Evolutionary conservation across 257 asterid species (phyloP).

Genomic region (Cordia subcordata): DNA sequence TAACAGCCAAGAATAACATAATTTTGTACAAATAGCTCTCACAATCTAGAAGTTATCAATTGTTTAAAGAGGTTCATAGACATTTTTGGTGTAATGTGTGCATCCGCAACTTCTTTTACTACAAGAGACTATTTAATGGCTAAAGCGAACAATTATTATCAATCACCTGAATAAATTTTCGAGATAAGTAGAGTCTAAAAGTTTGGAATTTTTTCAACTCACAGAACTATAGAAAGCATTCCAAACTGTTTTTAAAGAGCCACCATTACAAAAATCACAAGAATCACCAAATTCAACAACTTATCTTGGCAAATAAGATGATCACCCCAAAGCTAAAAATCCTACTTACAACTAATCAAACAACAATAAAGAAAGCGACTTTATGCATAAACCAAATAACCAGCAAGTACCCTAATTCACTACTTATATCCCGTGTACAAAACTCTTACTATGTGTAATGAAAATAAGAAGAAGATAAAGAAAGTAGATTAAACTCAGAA

Average conservation of each 20-base stretch:
- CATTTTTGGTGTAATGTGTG: too few relatives aligned
- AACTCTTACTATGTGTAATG: neutral
- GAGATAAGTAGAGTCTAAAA: neutral
- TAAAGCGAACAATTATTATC: too few relatives aligned
- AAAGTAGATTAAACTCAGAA: neutral
- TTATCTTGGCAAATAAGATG: neutral
- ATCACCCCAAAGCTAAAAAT: neutral
- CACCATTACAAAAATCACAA: neutral
- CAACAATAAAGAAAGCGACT: neutral
- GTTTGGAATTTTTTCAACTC: too few relatives aligned
- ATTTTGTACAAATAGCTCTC: too few relatives aligned
- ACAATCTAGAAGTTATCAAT: neutral
- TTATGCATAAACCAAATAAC: neutral
- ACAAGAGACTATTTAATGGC: too few relatives aligned
- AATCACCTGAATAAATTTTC: neutral
- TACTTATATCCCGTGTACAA: neutral
- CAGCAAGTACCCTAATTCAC: neutral
- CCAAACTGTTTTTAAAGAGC: neutral
- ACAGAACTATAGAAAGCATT: neutral
- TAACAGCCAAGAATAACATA: too few relatives aligned
- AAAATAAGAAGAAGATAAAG: neutral
- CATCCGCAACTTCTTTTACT: too few relatives aligned
- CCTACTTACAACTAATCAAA: too few relatives aligned
- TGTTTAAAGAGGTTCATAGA: neutral
- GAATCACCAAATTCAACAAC: neutral